A percentile compares a stretch with the other conserved stretches of the same genome.
Evolutionary conservation across 352 stramenopile genomes (phyloP).

Genomic region (Phytophthora tentaculata): DNA sequence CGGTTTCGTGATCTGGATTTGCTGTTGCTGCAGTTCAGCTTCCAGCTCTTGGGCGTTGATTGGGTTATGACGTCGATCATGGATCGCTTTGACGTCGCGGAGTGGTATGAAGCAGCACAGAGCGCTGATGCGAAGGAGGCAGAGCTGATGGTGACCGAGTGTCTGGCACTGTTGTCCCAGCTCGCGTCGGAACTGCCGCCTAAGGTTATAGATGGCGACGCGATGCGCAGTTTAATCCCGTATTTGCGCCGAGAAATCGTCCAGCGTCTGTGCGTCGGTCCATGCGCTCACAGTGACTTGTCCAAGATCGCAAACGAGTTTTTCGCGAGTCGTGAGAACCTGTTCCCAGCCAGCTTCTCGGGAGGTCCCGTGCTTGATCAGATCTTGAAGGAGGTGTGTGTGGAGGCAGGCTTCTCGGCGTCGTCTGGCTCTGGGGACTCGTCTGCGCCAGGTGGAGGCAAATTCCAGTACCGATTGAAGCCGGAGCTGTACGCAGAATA

Average conservation of each 20-base stretch:
- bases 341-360: slow-evolving; percentile 79
- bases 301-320: slow-evolving; percentile 88
- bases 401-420: slow-evolving; percentile 32
- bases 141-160: slow-evolving; percentile 85
- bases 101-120: slow-evolving; percentile 60
- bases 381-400: slow-evolving; percentile 81
- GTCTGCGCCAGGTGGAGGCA: slow-evolving; percentile 45
- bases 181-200: slow-evolving; percentile 80
- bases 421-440: slow-evolving; percentile 37
- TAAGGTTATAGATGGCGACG: slow-evolving; percentile 51
- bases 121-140: slow-evolving; percentile 54
- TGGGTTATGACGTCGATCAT: slow-evolving; percentile 82
- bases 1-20: slow-evolving; percentile 86
- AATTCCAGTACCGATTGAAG: slow-evolving; percentile 86
- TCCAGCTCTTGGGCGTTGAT: slow-evolving; percentile 75
- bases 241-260: slow-evolving; percentile 83
- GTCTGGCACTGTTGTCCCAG: slow-evolving; percentile 75
- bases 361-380: slow-evolving; percentile 70
- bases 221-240: slow-evolving; percentile 65
- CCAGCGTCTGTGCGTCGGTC: slow-evolving; percentile 80
- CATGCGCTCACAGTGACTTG: slow-evolving; percentile 83
- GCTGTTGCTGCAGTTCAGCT: slow-evolving; percentile 79
- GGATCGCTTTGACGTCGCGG: slow-evolving; percentile 67
- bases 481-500: slow-evolving; percentile 86
- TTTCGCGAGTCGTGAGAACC: slow-evolving; percentile 76